A percentile compares a stretch with the other conserved stretches of the same genome.
These are phyloP conservation scores for Phytopythium mirpurense DNA, from an alignment of 352 stramenopile genomes.

Conservation along the genomic window DNA sequence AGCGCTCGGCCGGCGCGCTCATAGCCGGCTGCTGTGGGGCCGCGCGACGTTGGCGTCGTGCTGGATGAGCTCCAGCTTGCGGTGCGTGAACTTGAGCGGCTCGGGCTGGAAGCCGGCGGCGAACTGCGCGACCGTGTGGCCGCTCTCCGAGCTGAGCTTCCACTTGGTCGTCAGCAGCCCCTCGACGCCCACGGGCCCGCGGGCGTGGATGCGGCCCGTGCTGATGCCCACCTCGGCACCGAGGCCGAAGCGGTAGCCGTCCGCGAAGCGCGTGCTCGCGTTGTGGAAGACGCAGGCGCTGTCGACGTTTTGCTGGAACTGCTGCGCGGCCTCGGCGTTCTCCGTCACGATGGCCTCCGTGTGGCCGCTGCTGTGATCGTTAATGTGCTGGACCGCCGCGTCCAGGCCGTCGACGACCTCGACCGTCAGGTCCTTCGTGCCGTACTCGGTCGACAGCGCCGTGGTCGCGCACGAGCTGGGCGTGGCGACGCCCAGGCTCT, in stretches of 20 bases:
- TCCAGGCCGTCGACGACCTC: constrained; percentile 90
- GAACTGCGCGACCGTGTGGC: constrained; percentile 81
- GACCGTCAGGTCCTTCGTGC: constrained; percentile 90
- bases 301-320: constrained; percentile 88
- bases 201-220: constrained; percentile 95
- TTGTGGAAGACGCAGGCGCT: constrained; percentile 99
- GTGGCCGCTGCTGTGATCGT: constrained; percentile 94
- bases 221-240: constrained; percentile 98
- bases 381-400: constrained; percentile 94
- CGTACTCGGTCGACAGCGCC: constrained; percentile 93
- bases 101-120: constrained; percentile 21
- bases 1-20: constrained; percentile 9
- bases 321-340: constrained; percentile 63
- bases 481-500: constrained; percentile 58
- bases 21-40: constrained; percentile 67
- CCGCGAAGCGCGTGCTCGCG: constrained; percentile 92
- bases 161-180: constrained; percentile 98
- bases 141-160: constrained; percentile 87
- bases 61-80: constrained; percentile 67
- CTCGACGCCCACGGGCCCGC: constrained; percentile 95
- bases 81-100: constrained; percentile 73
- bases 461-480: constrained; percentile 64
- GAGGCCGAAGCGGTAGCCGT: constrained; percentile 97
- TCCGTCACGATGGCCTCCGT: constrained; percentile 97
- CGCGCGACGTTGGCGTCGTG: constrained; percentile 52